Evolutionary conservation across 1,284 basidiomycete genomes (phyloP).

Genomic region (Leccinum subrobustum): DNA sequence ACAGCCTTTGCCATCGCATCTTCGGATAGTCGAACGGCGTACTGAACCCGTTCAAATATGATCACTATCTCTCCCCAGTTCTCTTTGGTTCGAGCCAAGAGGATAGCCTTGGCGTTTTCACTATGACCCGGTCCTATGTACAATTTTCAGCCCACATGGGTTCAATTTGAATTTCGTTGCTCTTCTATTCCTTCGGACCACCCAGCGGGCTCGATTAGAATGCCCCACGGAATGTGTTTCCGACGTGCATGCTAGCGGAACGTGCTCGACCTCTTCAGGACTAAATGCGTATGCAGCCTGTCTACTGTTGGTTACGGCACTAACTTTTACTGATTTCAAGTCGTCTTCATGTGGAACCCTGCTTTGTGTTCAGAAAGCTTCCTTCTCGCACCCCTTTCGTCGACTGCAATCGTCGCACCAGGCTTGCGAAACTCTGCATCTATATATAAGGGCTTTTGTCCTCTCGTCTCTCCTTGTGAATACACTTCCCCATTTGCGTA

Average conservation of each 20-base stretch:
- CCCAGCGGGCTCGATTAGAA: background rate
- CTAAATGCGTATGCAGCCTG: conserved; percentile 1
- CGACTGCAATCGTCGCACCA: background rate
- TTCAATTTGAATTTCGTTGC: conserved; percentile 11
- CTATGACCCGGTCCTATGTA: background rate
- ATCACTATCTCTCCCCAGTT: background rate
- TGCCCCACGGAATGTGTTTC: background rate
- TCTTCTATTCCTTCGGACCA: conserved; percentile 2
- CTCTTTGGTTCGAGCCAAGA: background rate
- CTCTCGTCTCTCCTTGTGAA: background rate
- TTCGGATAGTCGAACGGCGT: conserved; percentile 2
- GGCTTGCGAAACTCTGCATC: background rate
- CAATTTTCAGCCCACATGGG: background rate
- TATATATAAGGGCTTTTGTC: conserved; percentile 18
- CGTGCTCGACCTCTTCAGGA: background rate
- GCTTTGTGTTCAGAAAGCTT: conserved; percentile 1
- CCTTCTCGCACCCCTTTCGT: conserved; percentile 4
- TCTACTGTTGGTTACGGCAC: conserved; percentile 3
- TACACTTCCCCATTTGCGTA: background rate
- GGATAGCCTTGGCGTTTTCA: background rate
- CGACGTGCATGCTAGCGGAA: conserved; percentile 6
- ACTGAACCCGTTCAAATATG: background rate
- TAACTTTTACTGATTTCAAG: background rate
- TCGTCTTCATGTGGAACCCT: background rate
- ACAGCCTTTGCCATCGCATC: background rate